Base-by-base conservation (phyloP, 768 basidiomycete genomes). In the Mrakia gelida region DNA sequence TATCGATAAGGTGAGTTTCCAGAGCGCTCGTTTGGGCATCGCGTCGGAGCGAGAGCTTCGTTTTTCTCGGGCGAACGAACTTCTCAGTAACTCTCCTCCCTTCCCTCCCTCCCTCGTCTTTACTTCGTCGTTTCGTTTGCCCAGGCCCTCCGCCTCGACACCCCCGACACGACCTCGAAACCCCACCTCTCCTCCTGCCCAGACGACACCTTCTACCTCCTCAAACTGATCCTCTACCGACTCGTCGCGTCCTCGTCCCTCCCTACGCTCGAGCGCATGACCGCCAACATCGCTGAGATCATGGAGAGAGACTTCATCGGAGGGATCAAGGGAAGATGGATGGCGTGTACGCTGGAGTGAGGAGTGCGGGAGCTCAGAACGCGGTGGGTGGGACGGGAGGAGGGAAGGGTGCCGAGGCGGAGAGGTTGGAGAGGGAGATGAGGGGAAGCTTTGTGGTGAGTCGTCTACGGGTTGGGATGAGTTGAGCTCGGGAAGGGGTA, bases 201-300 rank as follows among this genome's bases (percentile, higher is more conserved):
- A 0, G 97, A 99, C 83, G 97, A 98, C 81, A 92, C 91, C 2
- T 99, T 98, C 85, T 99, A 97, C 85, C 91, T 99, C 77, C 86
- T 98, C 78, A 98, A 97, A 84, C 87, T 90, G 10, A 91, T 95
- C 3, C 87, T 95, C 7, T 87, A 89, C 28, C 89, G 97, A 16
- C 85, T 94, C 45, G 83, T 97, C 26, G 91, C 92, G 0, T 91
- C 92, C 0, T 94, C 93, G 0, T 91, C 91, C 3, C 80, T 89
- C 5, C 82, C 83, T 8, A 88, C 88, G 3, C 87, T 93, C 2
- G 86, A 89, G 78, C 86, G 86, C 38, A 90, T 90, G 73, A 85
- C 90, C 3, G 87, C 88, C 21, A 89, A 88, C 65, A 85, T 97
- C n/a, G 87, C 88, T 72, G 91, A 91, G 26, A 87, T 92, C 67